Conservation (phyloP, 768 basidiomycete species). For the Paxillus ammoniavirescens region DNA sequence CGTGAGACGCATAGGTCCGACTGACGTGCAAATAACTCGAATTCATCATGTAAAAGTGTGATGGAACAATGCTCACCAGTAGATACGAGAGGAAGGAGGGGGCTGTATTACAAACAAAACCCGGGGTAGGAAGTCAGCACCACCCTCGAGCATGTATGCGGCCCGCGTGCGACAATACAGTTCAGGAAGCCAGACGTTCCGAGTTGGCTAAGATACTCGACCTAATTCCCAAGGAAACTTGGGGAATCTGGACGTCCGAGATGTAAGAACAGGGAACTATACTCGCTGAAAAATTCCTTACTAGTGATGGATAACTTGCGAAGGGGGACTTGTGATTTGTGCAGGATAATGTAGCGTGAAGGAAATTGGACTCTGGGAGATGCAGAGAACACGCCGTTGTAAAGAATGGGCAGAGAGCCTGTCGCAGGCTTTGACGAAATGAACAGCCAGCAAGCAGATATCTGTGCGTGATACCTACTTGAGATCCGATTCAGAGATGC, state of each 20-base stretch:
- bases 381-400: background rate
- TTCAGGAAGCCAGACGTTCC: no score
- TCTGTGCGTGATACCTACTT: background rate
- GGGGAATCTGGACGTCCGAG: no score
- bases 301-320: no score
- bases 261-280: background rate
- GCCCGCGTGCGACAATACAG: no score
- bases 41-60: slow-evolving; percentile 38
- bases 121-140: background rate
- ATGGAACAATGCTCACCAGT: slow-evolving; percentile 16
- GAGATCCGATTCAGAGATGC: no score
- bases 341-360: background rate
- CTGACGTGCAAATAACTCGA: slow-evolving; percentile 63
- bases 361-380: background rate
- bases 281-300: background rate
- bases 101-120: background rate
- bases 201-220: no score
- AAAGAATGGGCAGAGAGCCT: background rate
- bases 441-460: background rate
- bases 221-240: no score
- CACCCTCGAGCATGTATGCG: no score
- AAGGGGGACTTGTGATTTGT: background rate
- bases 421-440: background rate
- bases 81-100: no score
- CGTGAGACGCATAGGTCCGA: slow-evolving; percentile 38